Conservation (phyloP, 768 basidiomycete genomes). For the Clathrus columnatus region DNA sequence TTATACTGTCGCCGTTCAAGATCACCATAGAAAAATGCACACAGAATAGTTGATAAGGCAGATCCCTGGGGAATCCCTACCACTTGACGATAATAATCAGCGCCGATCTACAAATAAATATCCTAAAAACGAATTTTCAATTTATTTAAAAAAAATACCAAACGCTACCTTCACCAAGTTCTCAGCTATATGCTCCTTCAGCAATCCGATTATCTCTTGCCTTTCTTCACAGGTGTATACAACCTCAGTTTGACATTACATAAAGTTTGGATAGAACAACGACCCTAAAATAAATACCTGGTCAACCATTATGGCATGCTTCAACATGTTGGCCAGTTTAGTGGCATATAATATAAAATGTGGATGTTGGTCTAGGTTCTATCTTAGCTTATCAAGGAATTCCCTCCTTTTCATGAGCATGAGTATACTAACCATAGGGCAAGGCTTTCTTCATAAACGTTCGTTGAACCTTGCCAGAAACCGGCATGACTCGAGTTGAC, state of each 20-base stretch:
- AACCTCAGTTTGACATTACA: slow-evolving; percentile 29
- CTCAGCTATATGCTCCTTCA: slow-evolving; percentile 84
- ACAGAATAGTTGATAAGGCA: slow-evolving; percentile 87
- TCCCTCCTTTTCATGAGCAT: not conserved
- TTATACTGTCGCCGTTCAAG: slow-evolving; percentile 58
- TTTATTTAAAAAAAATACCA: not conserved
- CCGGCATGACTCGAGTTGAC: slow-evolving; percentile 57
- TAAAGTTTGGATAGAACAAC: not conserved
- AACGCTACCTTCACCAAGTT: slow-evolving; percentile 77
- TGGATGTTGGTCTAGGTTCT: slow-evolving; percentile 55
- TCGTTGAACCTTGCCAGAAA: slow-evolving; percentile 48
- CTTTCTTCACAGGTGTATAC: slow-evolving; percentile 44
- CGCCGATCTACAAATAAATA: slow-evolving; percentile 53
- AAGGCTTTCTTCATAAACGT: slow-evolving; percentile 51
- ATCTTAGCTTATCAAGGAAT: not conserved
- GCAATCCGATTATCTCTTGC: slow-evolving; percentile 56
- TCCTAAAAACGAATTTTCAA: not conserved
- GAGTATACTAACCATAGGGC: slow-evolving; percentile 46
- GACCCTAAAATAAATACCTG: slow-evolving; percentile 39
- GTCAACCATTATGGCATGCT: slow-evolving; percentile 80
- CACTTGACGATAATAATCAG: slow-evolving; percentile 76
- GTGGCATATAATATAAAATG: slow-evolving; percentile 67
- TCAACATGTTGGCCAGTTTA: slow-evolving; percentile 53
- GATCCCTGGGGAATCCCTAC: slow-evolving; percentile 97
- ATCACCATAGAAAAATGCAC: slow-evolving; percentile 91